These are phyloP conservation scores for Laguncularia racemosa DNA, from an alignment of 345 rosid species.

Conservation along the genomic window DNA sequence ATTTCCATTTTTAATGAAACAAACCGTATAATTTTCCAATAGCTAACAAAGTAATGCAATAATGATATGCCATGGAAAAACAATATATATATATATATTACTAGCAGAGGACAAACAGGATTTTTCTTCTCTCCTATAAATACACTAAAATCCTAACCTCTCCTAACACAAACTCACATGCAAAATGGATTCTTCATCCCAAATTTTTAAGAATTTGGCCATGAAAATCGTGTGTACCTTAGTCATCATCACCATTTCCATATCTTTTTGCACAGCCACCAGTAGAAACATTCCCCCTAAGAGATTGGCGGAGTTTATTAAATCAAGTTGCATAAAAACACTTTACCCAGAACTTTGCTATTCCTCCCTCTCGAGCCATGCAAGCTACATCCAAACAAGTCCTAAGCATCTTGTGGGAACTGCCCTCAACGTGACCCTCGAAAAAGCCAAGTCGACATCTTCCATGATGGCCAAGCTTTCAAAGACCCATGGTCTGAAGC, in stretches of 20 bases:
- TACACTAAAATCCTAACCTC: no score
- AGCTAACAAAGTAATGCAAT: no score
- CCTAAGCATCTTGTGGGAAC: slow-evolving; percentile 57
- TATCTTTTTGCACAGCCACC: slow-evolving; percentile 21
- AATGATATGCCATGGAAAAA: no score
- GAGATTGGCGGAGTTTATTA: slow-evolving; percentile 44
- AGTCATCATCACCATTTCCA: slow-evolving; percentile 9
- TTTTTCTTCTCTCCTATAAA: no score
- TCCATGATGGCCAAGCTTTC: slow-evolving; percentile 38
- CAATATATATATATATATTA: no score
- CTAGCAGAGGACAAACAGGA: no score
- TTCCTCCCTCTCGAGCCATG: slow-evolving; percentile 42
- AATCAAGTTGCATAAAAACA: slow-evolving; percentile 49
- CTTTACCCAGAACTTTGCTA: slow-evolving; percentile 61
- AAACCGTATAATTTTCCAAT: no score
- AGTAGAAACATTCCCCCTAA: slow-evolving; percentile 9
- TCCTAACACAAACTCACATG: no score
- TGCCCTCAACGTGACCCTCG: slow-evolving; percentile 57
- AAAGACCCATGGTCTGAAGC: slow-evolving; percentile 26
- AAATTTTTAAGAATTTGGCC: background rate
- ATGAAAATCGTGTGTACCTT: slow-evolving; percentile 8
- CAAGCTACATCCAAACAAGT: slow-evolving; percentile 53
- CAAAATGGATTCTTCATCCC: no score
- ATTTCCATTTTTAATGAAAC: no score
- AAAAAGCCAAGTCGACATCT: slow-evolving; percentile 33